Evolutionary conservation across 306 rosid genomes (phyloP).

Genomic region (Styphnolobium japonicum): DNA sequence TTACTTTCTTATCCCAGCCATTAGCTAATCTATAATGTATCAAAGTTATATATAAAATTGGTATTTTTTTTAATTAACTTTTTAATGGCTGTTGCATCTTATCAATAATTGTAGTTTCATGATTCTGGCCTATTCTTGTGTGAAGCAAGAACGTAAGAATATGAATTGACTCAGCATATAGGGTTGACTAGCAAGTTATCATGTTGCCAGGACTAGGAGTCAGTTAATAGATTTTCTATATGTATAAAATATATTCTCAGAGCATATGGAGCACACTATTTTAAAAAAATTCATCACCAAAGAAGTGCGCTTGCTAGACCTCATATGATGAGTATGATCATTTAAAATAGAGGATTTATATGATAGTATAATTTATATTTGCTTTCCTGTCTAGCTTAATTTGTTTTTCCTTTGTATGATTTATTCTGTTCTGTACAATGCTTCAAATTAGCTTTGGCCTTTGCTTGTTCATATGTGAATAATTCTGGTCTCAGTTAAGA

Average conservation of each 20-base stretch:
- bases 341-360: not conserved
- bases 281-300: not conserved
- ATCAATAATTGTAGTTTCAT: not conserved
- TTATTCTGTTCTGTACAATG: not conserved
- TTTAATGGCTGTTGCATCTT: not conserved
- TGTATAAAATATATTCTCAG: not conserved
- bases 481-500: not conserved
- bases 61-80: not conserved
- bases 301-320: not conserved
- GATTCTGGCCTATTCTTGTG: not conserved
- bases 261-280: not conserved
- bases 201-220: not conserved
- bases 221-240: not conserved
- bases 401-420: not conserved
- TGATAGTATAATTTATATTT: not conserved
- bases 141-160: not conserved
- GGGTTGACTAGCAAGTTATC: not conserved
- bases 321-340: not conserved
- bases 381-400: not conserved
- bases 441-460: not conserved
- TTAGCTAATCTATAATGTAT: not conserved
- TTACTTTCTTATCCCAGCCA: not conserved
- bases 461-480: not conserved
- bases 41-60: not conserved
- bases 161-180: not conserved